Conservation (phyloP, 2,329 filamentous ascomycete species). For the Fusarium sterilihyphosum region DNA sequence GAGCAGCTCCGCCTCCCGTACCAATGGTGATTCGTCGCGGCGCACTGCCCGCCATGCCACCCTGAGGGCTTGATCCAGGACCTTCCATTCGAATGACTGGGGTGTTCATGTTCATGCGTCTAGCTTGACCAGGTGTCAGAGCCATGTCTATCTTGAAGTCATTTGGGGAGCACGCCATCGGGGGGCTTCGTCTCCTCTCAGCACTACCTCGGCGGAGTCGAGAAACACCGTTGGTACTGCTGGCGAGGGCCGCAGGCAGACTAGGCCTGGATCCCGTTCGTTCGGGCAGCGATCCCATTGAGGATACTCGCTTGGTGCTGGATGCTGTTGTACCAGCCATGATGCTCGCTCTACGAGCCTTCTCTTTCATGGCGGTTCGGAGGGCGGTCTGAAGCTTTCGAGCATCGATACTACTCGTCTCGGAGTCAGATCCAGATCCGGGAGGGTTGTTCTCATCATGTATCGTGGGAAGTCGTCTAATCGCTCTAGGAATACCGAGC, state of each 20-base stretch:
- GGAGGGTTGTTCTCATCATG: slow-evolving; percentile 65
- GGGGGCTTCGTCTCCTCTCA: slow-evolving; percentile 63
- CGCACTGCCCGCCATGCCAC: slow-evolving; percentile 36
- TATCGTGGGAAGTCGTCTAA: slow-evolving; percentile 50
- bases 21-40: slow-evolving; percentile 52
- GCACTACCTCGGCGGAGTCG: slow-evolving; percentile 61
- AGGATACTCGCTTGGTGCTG: slow-evolving; percentile 57
- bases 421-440: slow-evolving; percentile 60
- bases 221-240: slow-evolving; percentile 65
- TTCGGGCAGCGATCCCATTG: slow-evolving; percentile 52
- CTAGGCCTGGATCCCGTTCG: slow-evolving; percentile 44
- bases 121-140: slow-evolving; percentile 65
- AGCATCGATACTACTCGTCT: slow-evolving; percentile 61
- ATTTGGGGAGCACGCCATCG: slow-evolving; percentile 62
- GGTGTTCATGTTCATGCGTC: slow-evolving; percentile 65
- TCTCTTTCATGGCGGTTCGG: slow-evolving; percentile 61
- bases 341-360: slow-evolving; percentile 54
- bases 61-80: slow-evolving; percentile 39
- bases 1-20: slow-evolving; percentile 42
- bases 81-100: slow-evolving; percentile 45
- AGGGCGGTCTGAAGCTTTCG: slow-evolving; percentile 66
- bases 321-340: slow-evolving; percentile 49
- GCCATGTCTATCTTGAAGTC: slow-evolving; percentile 51
- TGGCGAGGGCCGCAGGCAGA: slow-evolving; percentile 57
- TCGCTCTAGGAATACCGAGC: slow-evolving; percentile 46